These are phyloP conservation scores for Tolypocladium tropicale DNA, from an alignment of 2,329 filamentous ascomycete genomes.

Conservation along the genomic window DNA sequence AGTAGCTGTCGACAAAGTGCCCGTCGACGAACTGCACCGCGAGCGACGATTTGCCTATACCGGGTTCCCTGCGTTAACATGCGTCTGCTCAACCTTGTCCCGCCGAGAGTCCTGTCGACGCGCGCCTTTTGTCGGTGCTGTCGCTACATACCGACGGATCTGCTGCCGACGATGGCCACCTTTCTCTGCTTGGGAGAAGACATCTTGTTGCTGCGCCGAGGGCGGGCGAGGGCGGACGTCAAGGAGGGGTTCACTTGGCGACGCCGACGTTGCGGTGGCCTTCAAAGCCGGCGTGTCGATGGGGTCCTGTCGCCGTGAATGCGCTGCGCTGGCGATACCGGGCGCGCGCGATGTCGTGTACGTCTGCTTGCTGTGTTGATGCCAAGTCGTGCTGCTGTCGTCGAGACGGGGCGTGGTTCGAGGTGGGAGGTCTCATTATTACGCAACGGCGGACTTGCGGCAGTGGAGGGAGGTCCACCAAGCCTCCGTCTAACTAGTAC, in stretches of 20 bases:
- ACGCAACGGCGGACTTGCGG: not conserved
- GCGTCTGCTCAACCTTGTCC: not conserved
- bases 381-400: not conserved
- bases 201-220: no score
- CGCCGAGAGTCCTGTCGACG: not conserved
- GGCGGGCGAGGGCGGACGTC: no score
- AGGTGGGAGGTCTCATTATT: not conserved
- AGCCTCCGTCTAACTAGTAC: not conserved
- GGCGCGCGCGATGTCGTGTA: not conserved
- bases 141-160: conserved; percentile 56
- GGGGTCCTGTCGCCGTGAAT: not conserved
- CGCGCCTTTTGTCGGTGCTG: not conserved
- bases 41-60: conserved; percentile 85
- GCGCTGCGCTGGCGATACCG: not conserved
- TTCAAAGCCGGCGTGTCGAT: not conserved
- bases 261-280: not conserved
- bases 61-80: not conserved
- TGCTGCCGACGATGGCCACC: conserved; percentile 90
- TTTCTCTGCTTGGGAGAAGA: conserved; percentile 78
- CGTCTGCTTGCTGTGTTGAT: not conserved
- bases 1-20: conserved; percentile 98
- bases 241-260: not conserved
- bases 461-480: not conserved
- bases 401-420: not conserved
- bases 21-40: conserved; percentile 96